phyloP scores from a whole-genome alignment of 2,329 filamentous ascomycete species.

The Aspergillus fructus region DNA sequence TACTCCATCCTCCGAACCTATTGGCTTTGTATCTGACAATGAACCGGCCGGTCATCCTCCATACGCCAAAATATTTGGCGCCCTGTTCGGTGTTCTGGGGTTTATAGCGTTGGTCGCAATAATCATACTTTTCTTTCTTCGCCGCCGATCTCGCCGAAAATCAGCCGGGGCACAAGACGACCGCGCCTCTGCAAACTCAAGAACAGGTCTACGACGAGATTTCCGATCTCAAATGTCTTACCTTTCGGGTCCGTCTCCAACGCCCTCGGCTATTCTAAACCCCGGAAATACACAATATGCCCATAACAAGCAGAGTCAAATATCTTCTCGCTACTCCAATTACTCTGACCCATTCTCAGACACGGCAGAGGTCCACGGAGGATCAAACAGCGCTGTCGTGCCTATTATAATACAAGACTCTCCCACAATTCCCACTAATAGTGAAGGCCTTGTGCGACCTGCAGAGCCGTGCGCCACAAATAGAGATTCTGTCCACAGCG shows the following conservation, averaged over 20 bases:
- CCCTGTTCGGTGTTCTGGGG: slow-evolving; percentile 27
- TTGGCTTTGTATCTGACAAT: background rate
- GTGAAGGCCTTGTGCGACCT: background rate
- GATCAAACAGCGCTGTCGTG: background rate
- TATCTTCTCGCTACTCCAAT: background rate
- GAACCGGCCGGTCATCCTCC: background rate
- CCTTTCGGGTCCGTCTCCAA: slow-evolving; percentile 10
- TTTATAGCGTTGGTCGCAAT: slow-evolving; percentile 25
- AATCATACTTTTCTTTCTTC: slow-evolving; percentile 23
- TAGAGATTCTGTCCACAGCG: slow-evolving; percentile 16
- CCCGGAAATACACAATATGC: background rate
- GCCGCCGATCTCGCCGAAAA: slow-evolving; percentile 15
- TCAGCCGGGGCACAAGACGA: slow-evolving; percentile 8
- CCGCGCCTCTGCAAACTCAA: slow-evolving; percentile 16
- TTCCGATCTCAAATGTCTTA: slow-evolving; percentile 14
- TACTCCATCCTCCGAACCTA: background rate
- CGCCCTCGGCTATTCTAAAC: slow-evolving; percentile 11
- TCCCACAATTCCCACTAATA: background rate
- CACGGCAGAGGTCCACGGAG: slow-evolving; percentile 1
- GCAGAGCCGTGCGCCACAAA: background rate
- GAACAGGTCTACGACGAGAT: slow-evolving; percentile 17
- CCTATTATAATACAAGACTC: too few relatives aligned
- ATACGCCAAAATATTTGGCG: slow-evolving; percentile 28
- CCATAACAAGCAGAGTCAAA: background rate
- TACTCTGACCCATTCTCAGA: slow-evolving; percentile 19